Evolutionary conservation across 805 yeast genomes (phyloP).

Genomic region (Suhomyces pyralidae): DNA sequence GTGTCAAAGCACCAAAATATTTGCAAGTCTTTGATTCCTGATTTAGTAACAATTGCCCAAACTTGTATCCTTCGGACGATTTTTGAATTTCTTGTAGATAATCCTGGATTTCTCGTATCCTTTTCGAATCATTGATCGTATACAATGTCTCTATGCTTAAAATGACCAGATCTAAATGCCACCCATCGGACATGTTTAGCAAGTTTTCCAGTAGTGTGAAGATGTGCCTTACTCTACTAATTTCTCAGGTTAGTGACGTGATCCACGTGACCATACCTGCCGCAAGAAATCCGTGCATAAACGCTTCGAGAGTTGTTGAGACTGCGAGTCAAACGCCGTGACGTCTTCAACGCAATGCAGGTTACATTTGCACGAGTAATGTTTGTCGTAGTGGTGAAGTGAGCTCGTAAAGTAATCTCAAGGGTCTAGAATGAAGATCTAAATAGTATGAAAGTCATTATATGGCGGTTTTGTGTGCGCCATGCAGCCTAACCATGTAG

Average conservation of each 20-base stretch:
- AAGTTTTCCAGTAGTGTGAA: not conserved
- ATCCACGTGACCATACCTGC: not conserved
- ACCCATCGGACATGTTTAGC: constrained; percentile 2
- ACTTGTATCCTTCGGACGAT: constrained; percentile 49
- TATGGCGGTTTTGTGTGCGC: not conserved
- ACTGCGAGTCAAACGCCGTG: not conserved
- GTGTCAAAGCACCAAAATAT: constrained; percentile 81
- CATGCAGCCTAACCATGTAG: not conserved
- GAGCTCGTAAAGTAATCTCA: not conserved
- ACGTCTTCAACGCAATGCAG: not conserved
- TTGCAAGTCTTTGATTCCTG: constrained; percentile 46
- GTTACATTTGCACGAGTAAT: not conserved
- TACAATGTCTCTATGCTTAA: constrained; percentile 42
- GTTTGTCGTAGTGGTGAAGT: not conserved
- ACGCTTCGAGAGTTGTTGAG: not conserved
- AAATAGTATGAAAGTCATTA: not conserved
- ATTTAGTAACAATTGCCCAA: constrained; percentile 55
- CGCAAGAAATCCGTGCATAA: not conserved
- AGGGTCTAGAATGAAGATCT: not conserved
- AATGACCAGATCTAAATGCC: constrained; percentile 4
- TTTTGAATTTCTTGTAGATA: constrained; percentile 58
- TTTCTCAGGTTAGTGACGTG: not conserved
- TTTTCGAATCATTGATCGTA: constrained; percentile 34
- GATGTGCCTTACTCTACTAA: not conserved
- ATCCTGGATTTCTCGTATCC: constrained; percentile 47